Base-by-base conservation (phyloP, 148 eudicot species). In the Amaranthus palmeri region DNA sequence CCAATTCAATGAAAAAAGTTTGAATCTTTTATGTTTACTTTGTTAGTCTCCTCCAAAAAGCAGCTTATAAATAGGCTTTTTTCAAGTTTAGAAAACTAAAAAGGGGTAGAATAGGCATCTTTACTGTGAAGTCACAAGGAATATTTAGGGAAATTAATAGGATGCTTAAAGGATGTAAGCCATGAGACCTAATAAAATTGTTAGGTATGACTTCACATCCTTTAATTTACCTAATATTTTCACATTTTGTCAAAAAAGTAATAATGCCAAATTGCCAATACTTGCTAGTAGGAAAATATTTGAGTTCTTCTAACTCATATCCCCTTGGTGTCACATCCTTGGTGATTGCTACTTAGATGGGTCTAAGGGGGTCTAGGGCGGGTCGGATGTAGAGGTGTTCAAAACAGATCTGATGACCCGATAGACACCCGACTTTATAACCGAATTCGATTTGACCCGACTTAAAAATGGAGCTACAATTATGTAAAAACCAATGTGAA, bases 91-190 rank as follows among this genome's bases (percentile, higher is more conserved):
- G 8, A 46, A 44, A 53, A 68, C 42, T 47, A 42, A 42, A 53
- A 68, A 52, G 18, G 14, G 3, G 17, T 8, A 49, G 15, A 52
- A 18, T 25, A 52, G 36, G 45, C 56, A 50, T 67, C 70, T 50
- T 51, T 40, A 25, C 71, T 52, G 45, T 68, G 53, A 13, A 53
- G 18, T 68, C 71, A 68, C 71, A 68, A 53, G 71, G 36, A 42
- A 11, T 61, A 6, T 61, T 43, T 43, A 63, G 43, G 40, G 62
- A 25, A 25, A 25, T 18, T 25, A 43, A 25, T 25, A 18, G 42
- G 43, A 58, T 11, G 40, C 62, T 8, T 58, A 10, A 58, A 25
- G 62, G 62, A 7, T 17, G 42, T 58, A 25, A 18, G 36, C 36
- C 12, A 5, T 10, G 42, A 5, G 18, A 18, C 18, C 40, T 15